These are phyloP conservation scores for Echites panduratus DNA, from an alignment of 257 asterid species.

Conservation along the genomic window DNA sequence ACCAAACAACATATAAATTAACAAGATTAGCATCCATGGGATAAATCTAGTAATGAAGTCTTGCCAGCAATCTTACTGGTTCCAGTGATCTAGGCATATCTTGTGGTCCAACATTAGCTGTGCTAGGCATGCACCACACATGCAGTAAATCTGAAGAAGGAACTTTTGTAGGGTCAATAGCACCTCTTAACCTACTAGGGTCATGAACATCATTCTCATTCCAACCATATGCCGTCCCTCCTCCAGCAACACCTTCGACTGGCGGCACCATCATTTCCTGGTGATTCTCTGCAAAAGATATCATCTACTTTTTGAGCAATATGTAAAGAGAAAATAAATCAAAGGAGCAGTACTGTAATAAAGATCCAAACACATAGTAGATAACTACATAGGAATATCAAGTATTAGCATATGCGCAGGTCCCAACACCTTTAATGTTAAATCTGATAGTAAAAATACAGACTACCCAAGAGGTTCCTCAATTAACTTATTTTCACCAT, in stretches of 20 bases:
- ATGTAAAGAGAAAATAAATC: background rate
- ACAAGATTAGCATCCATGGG: background rate
- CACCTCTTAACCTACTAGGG: slow-evolving; percentile 48
- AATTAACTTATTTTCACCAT: background rate
- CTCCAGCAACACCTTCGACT: slow-evolving; percentile 98
- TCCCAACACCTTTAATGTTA: background rate
- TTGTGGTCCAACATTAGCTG: slow-evolving; percentile 90
- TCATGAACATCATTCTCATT: slow-evolving; percentile 50
- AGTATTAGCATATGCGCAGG: background rate
- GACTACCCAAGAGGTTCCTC: background rate
- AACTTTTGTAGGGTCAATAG: slow-evolving; percentile 74
- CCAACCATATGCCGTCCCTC: slow-evolving; percentile 98
- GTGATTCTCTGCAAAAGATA: slow-evolving; percentile 47
- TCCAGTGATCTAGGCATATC: slow-evolving; percentile 83
- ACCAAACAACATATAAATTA: background rate
- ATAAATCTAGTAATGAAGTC: background rate
- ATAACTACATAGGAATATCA: background rate
- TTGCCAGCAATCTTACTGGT: slow-evolving; percentile 46
- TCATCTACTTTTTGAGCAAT: background rate
- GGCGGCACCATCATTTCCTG: slow-evolving; percentile 64
- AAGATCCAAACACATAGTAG: background rate
- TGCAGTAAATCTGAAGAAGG: slow-evolving; percentile 74
- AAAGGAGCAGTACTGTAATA: background rate
- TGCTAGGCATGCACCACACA: slow-evolving; percentile 94
- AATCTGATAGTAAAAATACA: background rate